Conservation (phyloP, 257 asterid species). For the Capsicum chinense region DNA sequence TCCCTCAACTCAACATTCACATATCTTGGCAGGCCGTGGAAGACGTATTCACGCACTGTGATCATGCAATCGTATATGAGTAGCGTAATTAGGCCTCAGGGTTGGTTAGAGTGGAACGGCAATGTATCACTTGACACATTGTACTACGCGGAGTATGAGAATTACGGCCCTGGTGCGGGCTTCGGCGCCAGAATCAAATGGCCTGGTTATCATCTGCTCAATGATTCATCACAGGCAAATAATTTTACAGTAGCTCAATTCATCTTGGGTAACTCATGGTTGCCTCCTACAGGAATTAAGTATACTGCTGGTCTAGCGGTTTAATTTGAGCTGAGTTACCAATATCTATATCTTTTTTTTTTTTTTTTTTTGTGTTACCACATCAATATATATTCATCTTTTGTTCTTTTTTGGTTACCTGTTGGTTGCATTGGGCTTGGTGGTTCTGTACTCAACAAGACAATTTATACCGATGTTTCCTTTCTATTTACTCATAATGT, state of each 20-base stretch:
- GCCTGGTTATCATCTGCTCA: constrained; percentile 58
- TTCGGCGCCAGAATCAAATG: constrained; percentile 50
- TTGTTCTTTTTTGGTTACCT: background rate
- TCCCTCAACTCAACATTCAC: constrained; percentile 47
- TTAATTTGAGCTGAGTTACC: constrained; percentile 22
- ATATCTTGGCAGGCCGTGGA: constrained; percentile 67
- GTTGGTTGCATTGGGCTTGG: background rate
- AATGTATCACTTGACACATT: constrained; percentile 47
- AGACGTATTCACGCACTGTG: constrained; percentile 53
- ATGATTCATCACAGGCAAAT: constrained; percentile 44
- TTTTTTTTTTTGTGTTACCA: background rate
- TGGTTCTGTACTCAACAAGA: background rate
- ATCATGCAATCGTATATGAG: constrained; percentile 60
- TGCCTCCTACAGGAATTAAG: constrained; percentile 64
- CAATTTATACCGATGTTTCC: background rate
- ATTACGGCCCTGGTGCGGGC: constrained; percentile 59
- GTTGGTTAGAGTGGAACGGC: constrained; percentile 69
- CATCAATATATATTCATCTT: background rate
- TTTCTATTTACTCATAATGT: background rate
- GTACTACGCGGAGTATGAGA: constrained; percentile 57
- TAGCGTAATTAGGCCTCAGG: constrained; percentile 49
- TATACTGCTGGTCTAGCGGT: constrained; percentile 51
- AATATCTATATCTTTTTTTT: background rate
- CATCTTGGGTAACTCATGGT: constrained; percentile 58
- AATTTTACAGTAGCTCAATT: constrained; percentile 54